Conservation (phyloP, 139 green algal species). For the Coelastrella sp. region DNA sequence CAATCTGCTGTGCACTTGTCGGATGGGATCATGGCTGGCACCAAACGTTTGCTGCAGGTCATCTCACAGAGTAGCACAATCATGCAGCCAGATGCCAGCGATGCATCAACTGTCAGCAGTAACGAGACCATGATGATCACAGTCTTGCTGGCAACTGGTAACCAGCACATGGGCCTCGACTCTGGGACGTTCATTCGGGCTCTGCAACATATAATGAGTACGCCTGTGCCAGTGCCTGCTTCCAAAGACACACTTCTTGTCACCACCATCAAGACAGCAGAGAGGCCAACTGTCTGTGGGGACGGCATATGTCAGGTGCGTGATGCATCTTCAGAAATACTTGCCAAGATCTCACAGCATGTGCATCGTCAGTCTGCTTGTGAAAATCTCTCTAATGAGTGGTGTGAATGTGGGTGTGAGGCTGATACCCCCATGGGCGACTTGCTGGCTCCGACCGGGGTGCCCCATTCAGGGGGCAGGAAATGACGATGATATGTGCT, state of each 20-base stretch:
- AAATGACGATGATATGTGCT: no score
- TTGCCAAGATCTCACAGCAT: no score
- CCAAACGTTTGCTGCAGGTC: no score
- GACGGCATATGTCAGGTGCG: constrained; percentile 69
- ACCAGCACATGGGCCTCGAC: not conserved
- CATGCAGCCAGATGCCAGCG: not conserved
- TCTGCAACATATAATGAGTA: not conserved
- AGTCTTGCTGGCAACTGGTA: not conserved
- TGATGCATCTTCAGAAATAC: no score
- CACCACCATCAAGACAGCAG: not conserved
- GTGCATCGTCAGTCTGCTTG: no score
- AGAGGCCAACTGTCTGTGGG: constrained; percentile 58
- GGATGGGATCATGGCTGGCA: no score
- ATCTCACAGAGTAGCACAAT: not conserved
- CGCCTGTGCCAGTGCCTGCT: not conserved
- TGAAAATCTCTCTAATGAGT: no score
- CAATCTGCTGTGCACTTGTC: no score
- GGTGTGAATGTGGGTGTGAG: no score
- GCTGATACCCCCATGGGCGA: no score
- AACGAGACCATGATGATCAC: not conserved
- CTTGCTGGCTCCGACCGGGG: no score
- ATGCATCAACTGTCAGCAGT: not conserved
- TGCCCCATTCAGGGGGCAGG: no score
- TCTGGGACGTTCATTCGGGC: constrained; percentile 31
- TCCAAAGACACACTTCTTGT: not conserved